Conservation (phyloP, 2,329 filamentous ascomycete species). For the Aureobasidium sp. region DNA sequence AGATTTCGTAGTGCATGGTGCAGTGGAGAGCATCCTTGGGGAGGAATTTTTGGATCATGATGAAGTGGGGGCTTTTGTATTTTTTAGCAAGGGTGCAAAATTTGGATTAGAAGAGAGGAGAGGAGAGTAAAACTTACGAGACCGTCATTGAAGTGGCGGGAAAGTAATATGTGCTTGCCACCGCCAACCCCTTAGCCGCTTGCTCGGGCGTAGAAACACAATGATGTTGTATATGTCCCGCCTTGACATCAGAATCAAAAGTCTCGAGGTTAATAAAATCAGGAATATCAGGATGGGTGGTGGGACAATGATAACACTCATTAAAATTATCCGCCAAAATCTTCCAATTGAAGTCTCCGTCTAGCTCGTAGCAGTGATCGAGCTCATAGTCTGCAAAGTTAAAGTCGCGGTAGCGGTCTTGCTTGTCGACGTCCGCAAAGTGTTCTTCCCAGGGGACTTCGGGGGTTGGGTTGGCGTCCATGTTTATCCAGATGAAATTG, state of each 20-base stretch:
- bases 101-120: too few relatives aligned
- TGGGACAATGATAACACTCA: slow-evolving; percentile 55
- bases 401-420: slow-evolving; percentile 39
- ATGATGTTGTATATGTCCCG: slow-evolving; percentile 45
- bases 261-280: slow-evolving; percentile 50
- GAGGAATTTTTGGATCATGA: slow-evolving; percentile 58
- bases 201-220: slow-evolving; percentile 43
- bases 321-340: slow-evolving; percentile 57
- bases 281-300: slow-evolving; percentile 52
- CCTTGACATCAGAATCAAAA: slow-evolving; percentile 46
- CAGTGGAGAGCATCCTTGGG: slow-evolving; percentile 46
- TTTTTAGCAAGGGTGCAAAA: too few relatives aligned
- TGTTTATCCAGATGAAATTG: slow-evolving; percentile 54
- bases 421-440: slow-evolving; percentile 42
- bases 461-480: slow-evolving; percentile 40
- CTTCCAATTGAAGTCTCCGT: slow-evolving; percentile 54
- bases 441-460: slow-evolving; percentile 46
- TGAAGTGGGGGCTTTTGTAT: slow-evolving; percentile 52
- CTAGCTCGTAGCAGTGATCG: slow-evolving; percentile 51
- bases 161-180: slow-evolving; percentile 45
- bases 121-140: too few relatives aligned
- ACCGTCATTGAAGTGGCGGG: slow-evolving; percentile 47
- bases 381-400: slow-evolving; percentile 49
- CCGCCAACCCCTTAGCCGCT: slow-evolving; percentile 40
- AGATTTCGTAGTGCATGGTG: slow-evolving; percentile 57